A percentile compares a stretch with the other conserved stretches of the same genome.
Evolutionary conservation across 257 asterid species (phyloP).

Genomic region (Capsicum rhomboideum): DNA sequence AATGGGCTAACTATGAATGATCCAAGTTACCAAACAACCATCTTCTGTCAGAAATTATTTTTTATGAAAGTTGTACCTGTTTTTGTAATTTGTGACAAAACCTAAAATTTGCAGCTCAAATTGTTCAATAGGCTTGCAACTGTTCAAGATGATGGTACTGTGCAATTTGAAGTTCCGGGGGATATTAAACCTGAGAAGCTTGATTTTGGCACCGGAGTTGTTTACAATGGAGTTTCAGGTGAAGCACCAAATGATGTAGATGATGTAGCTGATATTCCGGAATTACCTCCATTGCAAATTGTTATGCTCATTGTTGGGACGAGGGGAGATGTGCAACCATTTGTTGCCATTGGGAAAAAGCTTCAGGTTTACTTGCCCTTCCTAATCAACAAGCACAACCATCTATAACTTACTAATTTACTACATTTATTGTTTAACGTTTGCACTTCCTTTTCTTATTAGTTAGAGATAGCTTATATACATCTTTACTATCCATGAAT

Average conservation of each 20-base stretch:
- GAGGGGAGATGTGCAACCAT: slow-evolving; percentile 90
- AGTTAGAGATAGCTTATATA: neutral
- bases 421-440: neutral
- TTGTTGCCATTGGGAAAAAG: slow-evolving; percentile 77
- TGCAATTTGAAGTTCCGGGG: slow-evolving; percentile 65
- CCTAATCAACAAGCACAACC: neutral
- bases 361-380: slow-evolving; percentile 44
- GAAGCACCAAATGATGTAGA: slow-evolving; percentile 19
- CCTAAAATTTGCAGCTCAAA: slow-evolving; percentile 45
- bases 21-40: neutral
- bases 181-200: slow-evolving; percentile 37
- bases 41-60: neutral
- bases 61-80: neutral
- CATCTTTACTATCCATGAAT: neutral
- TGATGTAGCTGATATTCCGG: slow-evolving; percentile 23
- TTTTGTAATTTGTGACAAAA: neutral
- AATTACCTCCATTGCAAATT: slow-evolving; percentile 66
- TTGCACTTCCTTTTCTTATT: neutral
- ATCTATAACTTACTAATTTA: neutral
- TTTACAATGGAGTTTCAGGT: slow-evolving; percentile 22
- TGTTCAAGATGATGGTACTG: slow-evolving; percentile 70
- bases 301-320: slow-evolving; percentile 92
- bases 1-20: neutral
- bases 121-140: slow-evolving; percentile 47
- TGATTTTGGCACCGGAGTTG: slow-evolving; percentile 37